Conservation (phyloP, 106 monocot genomes). For the Narthecium ossifragum region DNA sequence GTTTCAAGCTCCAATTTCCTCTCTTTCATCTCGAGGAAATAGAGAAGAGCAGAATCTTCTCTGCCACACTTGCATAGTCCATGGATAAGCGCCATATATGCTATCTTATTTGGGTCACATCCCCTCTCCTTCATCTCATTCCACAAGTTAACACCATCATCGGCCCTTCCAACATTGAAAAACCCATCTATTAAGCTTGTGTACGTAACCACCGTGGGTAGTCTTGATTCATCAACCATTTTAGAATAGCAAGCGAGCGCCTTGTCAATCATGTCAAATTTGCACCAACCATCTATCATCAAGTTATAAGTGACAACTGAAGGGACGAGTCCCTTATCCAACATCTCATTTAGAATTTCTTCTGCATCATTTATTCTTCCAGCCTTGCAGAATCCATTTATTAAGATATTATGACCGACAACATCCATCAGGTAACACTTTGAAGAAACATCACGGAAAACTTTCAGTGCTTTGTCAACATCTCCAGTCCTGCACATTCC, state of each 20-base stretch:
- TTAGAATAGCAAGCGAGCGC: conserved; percentile 38
- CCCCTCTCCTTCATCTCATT: conserved; percentile 61
- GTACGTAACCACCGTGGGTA: conserved; percentile 44
- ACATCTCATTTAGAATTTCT: conserved; percentile 59
- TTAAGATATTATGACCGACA: conserved; percentile 79
- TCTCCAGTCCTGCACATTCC: conserved; percentile 52
- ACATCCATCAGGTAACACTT: conserved; percentile 59
- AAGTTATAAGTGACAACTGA: conserved; percentile 70
- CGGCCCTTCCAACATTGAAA: conserved; percentile 33
- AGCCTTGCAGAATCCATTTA: conserved; percentile 73
- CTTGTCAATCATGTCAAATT: conserved; percentile 37
- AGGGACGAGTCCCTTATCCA: conserved; percentile 52
- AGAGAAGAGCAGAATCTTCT: conserved; percentile 37
- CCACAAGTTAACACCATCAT: conserved; percentile 55
- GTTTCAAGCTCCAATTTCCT: conserved; percentile 42
- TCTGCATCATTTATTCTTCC: conserved; percentile 49
- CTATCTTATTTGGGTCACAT: conserved; percentile 48
- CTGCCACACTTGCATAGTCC: conserved; percentile 72
- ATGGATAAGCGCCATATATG: conserved; percentile 55
- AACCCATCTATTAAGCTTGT: conserved; percentile 78
- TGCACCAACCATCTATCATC: conserved; percentile 82
- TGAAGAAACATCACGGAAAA: conserved; percentile 48
- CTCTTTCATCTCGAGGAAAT: conserved; percentile 56
- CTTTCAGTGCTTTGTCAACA: conserved; percentile 39
- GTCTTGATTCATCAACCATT: conserved; percentile 38